Evolutionary conservation across 2,329 filamentous ascomycete genomes (phyloP), one percentile per base, ranked within the genome.

Genomic region (Microsporum canis): DNA sequence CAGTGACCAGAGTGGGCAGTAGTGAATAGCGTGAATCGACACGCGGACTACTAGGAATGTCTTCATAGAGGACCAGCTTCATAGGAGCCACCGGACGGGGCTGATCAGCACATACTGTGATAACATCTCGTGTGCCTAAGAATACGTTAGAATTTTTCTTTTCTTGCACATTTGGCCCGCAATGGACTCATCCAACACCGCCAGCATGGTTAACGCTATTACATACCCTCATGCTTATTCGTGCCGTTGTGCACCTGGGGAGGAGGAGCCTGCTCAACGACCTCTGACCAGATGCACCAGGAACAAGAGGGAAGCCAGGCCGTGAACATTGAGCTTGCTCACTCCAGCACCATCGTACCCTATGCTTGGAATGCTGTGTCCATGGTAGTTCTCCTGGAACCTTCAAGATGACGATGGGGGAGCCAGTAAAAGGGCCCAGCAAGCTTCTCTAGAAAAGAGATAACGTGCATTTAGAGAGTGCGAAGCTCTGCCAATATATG

Each of bases 11-110:
- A 41, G 73, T 71, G 12, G 74, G 72, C n/a, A 75, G 62, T 31
- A 72, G 72, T 31, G 70, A 71, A n/a, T 71, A 65, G 14, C 67
- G 67, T 43, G 70, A 67, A 53, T 68, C 65, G 5, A 70, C 62
- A 58, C 64, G 66, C 43, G 71, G 71, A 41, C 63, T 67, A 38
- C 69, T 70, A 14, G 75, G 74, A 27, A 75, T 68, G 59, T 75
- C 70, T 66, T 77, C 72, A 63, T 75, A 75, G 59, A 76, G 69
- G 45, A 69, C 70, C 63, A 77, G 68, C 65, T 74, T 76, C 75
- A 78, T 78, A 5, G 77, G 76, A 31, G 76, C 72, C 53, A 78
- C 72, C 47, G 77, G 72, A 66, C 74, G 73, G 63, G 78, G 78
- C 66, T 79, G 77, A 60, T 73, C 71, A 61, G 75, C 71, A 67